Percentiles rank a stretch among this genome's conserved stretches.
Conservation (phyloP, 1,139 yeast genomes). For the Diutina siamensis region DNA sequence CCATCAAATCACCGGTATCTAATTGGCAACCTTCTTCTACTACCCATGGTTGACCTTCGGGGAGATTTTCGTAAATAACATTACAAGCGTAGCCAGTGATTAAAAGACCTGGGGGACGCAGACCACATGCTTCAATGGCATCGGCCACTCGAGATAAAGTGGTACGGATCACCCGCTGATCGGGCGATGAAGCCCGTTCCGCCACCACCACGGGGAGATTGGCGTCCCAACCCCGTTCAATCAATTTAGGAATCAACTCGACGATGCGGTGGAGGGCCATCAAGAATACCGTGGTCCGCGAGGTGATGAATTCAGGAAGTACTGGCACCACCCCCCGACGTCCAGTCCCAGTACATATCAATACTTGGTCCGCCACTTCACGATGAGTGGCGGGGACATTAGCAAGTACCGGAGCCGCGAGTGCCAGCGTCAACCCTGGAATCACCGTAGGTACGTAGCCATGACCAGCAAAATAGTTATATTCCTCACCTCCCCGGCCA, state of each 20-base stretch:
- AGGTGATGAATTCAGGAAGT: conserved; percentile 58
- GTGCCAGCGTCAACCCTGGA: conserved; percentile 86
- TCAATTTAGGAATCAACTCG: conserved; percentile 50
- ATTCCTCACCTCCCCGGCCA: conserved; percentile 97
- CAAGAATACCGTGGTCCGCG: conserved; percentile 76
- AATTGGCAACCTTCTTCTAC: conserved; percentile 46
- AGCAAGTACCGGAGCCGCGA: conserved; percentile 82
- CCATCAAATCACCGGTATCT: background rate
- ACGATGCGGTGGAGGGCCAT: conserved; percentile 85
- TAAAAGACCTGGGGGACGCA: conserved; percentile 87
- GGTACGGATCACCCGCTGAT: conserved; percentile 77
- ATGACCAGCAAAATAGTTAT: conserved; percentile 46
- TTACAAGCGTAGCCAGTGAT: conserved; percentile 76
- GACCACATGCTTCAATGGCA: conserved; percentile 72
- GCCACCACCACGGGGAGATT: conserved; percentile 73
- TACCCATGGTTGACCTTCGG: conserved; percentile 25
- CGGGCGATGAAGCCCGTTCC: conserved; percentile 90
- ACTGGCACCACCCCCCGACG: conserved; percentile 74
- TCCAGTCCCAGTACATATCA: conserved; percentile 93
- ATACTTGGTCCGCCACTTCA: conserved; percentile 84
- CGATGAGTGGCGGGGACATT: conserved; percentile 87
- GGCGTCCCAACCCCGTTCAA: conserved; percentile 54
- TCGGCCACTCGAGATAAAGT: conserved; percentile 51
- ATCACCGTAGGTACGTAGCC: conserved; percentile 67
- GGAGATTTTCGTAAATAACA: conserved; percentile 23